Evolutionary conservation across 805 yeast species (phyloP).

Genomic region (Wickerhamiella siamensis): DNA sequence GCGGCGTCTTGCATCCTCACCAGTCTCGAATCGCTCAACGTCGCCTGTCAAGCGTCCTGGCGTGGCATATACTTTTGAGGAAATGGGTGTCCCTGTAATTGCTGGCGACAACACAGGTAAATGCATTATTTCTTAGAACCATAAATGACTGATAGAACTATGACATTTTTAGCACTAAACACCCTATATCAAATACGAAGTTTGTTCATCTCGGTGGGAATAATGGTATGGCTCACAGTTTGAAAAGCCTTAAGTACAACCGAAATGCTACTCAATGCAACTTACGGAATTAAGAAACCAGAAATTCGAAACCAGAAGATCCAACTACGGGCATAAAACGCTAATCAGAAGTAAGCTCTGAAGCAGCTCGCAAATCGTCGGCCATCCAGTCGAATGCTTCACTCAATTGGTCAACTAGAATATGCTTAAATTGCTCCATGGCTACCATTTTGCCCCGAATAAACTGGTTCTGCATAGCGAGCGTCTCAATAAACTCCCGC

Average conservation of each 20-base stretch:
- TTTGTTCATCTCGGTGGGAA: too few species aligned
- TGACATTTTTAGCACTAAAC: neutral
- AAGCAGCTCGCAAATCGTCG: conserved; percentile 37
- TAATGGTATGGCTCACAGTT: too few species aligned
- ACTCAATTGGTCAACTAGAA: conserved; percentile 51
- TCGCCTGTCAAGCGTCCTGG: conserved; percentile 13
- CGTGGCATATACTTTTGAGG: conserved; percentile 19
- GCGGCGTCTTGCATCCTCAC: neutral
- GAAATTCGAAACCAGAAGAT: neutral
- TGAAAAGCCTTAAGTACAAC: too few species aligned
- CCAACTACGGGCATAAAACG: neutral
- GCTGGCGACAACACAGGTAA: conserved; percentile 13
- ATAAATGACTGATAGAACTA: neutral
- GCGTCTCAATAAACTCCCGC: conserved; percentile 87
- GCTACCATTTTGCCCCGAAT: conserved; percentile 74
- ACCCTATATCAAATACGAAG: neutral
- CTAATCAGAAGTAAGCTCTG: conserved; percentile 22
- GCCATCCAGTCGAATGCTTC: conserved; percentile 69
- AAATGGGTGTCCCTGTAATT: conserved; percentile 17
- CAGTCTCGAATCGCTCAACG: neutral
- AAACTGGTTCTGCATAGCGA: conserved; percentile 78
- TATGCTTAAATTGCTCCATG: conserved; percentile 42
- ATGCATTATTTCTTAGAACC: conserved; percentile 11
- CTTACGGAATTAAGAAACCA: neutral
- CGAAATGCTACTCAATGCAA: too few species aligned